Evolutionary conservation across 768 basidiomycete species (phyloP), one percentile per base, ranked within the genome.

Genomic region (Cytidiella melzeri): DNA sequence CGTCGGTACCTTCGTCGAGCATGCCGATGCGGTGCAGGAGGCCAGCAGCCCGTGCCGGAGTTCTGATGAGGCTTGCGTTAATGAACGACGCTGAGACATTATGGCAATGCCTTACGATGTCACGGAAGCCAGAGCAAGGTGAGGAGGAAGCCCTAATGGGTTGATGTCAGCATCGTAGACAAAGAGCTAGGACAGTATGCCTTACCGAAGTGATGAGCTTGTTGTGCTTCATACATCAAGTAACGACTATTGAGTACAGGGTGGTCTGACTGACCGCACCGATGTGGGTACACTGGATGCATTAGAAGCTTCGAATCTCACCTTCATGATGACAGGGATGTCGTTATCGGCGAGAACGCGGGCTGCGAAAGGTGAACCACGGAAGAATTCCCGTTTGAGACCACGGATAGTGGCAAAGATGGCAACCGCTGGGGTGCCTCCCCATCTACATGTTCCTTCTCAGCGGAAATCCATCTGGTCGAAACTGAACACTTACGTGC

Each of bases 11-110:
- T 21, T 58, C 55, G 39, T 66, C 59, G 24, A 80, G 53, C 45
- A 66, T 80, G n/a, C 93, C 93, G 54, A 96, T 72, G 23, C 93
- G 80, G 63, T 94, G 85, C 4, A 75, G 79, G 62, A 93, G 73
- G 19, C 92, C 93, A 44, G 87, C 76, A 4, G 80, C 71, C 27
- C 77, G 71, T 0, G 92, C 92, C 25, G 92, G 75, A 37, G 74
- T 80, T 24, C 51, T 52, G 36, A n/a, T n/a, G 38, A 10, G 21
- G 23, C 12, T 46, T 12, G 4, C 5, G 7, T 11, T 23, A 26
- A 20, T 28, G 28, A 2, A 45, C 1, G 20, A 21, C 6, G 10
- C 27, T 7, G 34, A 9, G 13, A 50, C 3, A 21, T 3, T 7
- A 18, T 21, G 11, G 5, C 2, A 34, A 18, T 9, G 34, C 43